phyloP scores from a whole-genome alignment of 441 rosid species.

The Croton laevigatus region DNA sequence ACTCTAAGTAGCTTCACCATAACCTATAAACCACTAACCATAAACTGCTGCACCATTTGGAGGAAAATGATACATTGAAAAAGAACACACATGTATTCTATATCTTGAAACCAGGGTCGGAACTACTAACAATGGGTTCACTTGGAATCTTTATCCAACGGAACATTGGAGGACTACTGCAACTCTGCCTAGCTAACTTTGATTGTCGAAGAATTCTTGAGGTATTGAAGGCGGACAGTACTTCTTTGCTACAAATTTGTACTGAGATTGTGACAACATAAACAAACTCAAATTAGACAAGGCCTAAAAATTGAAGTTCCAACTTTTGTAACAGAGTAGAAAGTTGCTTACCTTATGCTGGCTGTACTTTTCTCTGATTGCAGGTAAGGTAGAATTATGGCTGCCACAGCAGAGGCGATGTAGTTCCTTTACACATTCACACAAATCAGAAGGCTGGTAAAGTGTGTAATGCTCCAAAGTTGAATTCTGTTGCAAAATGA shows the following conservation, averaged over 20 bases:
- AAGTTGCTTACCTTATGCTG: slow-evolving; percentile 64
- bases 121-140: not conserved
- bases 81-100: slow-evolving; percentile 6
- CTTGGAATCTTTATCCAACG: slow-evolving; percentile 34
- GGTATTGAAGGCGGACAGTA: slow-evolving; percentile 74
- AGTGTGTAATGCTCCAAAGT: slow-evolving; percentile 84
- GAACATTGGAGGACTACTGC: slow-evolving; percentile 31
- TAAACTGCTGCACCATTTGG: slow-evolving; percentile 8
- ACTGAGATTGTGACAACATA: slow-evolving; percentile 60
- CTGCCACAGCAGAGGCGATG: slow-evolving; percentile 52
- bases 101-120: not conserved
- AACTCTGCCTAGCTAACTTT: slow-evolving; percentile 11
- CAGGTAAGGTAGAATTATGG: slow-evolving; percentile 53
- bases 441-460: slow-evolving; percentile 62
- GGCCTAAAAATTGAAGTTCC: no score
- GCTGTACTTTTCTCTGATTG: slow-evolving; percentile 86
- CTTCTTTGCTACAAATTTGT: slow-evolving; percentile 84
- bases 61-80: not conserved
- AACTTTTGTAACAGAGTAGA: not conserved
- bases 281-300: slow-evolving; percentile 5
- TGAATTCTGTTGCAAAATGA: slow-evolving; percentile 46
- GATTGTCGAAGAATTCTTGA: slow-evolving; percentile 55
- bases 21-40: not conserved
- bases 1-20: not conserved
- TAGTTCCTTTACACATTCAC: slow-evolving; percentile 65